Evolutionary conservation across 768 basidiomycete species (phyloP).

Genomic region (Sporobolomyces phaffii): DNA sequence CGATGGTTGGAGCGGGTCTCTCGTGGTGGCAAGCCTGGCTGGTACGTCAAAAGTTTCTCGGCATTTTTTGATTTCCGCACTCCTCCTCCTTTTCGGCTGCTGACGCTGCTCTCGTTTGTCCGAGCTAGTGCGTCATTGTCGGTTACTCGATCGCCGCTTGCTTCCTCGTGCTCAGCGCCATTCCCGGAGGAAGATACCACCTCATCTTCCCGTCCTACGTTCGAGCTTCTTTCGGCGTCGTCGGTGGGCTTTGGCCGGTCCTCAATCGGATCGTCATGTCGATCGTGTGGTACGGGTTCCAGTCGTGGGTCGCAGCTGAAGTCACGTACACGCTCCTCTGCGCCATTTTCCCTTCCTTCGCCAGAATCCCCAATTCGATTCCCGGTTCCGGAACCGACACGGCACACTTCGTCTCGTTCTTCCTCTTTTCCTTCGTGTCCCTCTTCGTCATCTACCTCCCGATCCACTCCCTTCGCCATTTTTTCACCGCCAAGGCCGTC

Average conservation of each 20-base stretch:
- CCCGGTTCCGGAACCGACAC: conserved; percentile 71
- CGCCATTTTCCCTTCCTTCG: conserved; percentile 64
- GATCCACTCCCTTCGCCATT: conserved; percentile 70
- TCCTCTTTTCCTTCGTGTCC: conserved; percentile 77
- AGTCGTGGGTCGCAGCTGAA: conserved; percentile 69
- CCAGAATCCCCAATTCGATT: conserved; percentile 55
- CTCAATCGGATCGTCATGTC: conserved; percentile 35
- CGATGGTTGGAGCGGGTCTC: conserved; percentile 52
- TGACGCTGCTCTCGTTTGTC: not conserved
- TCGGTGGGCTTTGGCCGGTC: conserved; percentile 52
- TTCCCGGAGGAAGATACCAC: conserved; percentile 69
- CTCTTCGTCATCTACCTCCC: conserved; percentile 58
- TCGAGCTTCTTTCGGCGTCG: conserved; percentile 65
- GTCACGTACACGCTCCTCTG: conserved; percentile 69
- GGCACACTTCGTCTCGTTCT: conserved; percentile 72
- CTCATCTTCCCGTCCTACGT: conserved; percentile 47
- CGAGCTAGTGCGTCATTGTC: conserved; percentile 60
- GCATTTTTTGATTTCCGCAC: too few relatives aligned
- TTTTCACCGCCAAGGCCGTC: conserved; percentile 72
- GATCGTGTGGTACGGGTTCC: conserved; percentile 45
- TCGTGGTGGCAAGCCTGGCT: conserved; percentile 84
- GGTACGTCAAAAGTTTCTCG: too few relatives aligned
- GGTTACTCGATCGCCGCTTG: conserved; percentile 56
- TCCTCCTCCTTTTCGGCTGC: not conserved
- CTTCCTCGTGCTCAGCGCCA: conserved; percentile 70